phyloP scores from a whole-genome alignment of 768 basidiomycete species.

The Lentinula sp. region DNA sequence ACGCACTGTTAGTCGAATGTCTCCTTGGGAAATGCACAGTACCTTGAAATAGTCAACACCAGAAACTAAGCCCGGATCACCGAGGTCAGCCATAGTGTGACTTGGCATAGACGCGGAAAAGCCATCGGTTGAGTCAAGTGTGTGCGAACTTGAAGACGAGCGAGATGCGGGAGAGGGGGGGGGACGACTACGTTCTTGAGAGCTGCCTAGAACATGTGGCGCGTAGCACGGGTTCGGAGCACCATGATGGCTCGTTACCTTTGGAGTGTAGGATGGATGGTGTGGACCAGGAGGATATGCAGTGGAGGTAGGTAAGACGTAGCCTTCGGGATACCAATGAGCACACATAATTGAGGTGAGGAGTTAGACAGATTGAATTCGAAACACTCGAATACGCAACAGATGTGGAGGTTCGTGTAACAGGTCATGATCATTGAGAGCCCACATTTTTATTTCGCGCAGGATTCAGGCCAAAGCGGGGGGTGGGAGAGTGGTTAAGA shows the following conservation, averaged over 20 bases:
- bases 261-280: neutral
- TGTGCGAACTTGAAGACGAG: neutral
- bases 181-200: neutral
- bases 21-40: neutral
- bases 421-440: neutral
- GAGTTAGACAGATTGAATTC: neutral
- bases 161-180: neutral
- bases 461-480: neutral
- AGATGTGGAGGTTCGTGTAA: neutral
- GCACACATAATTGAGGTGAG: neutral
- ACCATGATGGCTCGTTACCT: neutral
- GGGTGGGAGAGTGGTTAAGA: neutral
- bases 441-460: neutral
- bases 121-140: neutral
- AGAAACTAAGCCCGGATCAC: neutral
- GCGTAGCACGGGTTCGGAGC: neutral
- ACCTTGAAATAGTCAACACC: slow-evolving; percentile 3
- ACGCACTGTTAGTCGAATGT: no score
- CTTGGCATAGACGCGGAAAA: neutral
- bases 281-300: neutral
- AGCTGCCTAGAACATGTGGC: neutral
- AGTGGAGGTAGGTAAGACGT: neutral
- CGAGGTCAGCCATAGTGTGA: neutral
- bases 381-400: neutral
- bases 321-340: neutral